Base-by-base conservation (phyloP, 2,329 filamentous ascomycete species). In the Cercospora sojina region DNA sequence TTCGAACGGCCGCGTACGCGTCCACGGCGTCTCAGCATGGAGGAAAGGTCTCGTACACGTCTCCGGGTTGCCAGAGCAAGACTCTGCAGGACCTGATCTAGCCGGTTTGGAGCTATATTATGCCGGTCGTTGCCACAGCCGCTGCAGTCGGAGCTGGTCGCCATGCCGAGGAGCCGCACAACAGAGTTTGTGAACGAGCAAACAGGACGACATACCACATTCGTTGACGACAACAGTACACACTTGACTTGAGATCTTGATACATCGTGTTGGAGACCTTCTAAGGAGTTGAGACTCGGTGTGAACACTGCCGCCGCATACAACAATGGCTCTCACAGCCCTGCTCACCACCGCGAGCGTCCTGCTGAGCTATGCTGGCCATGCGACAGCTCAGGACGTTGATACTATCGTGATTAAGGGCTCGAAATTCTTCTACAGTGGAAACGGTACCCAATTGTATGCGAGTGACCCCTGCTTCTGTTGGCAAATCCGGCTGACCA, bases 361-460 rank as follows among this genome's bases (percentile, higher is more conserved):
- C 10, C 35, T 59, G 23, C 57, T 59, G 20, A 59, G 57, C 57
- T 59, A 29, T 43, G 31, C 35, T 29, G 35, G 35, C 5, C 18
- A 13, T 23, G 76, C 80, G 73, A 80, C 80, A 70, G 73, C 80
- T 63, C 86, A 87, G 62, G 83, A 85, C 68, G 79, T 90, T 64
- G 86, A 88, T 72, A 84, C 87, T 66, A 88, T 91, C 74, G 80
- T 87, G 73, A 87, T 88, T 83, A 93, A 93, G 86, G 89, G 91
- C 73, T 87, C 87, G 76, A 93, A 95, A 80, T 93, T 97, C 85
- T 97, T 95, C 85, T 93, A 91, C 84, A 85, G 91, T 79, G 90
- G 88, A 78, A 90, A 90, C 78, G 89, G 89, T 73, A 90, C 88
- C 27, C 86, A 91, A 81, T 91, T 91, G 84, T 87, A 80, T 73